phyloP scores from a whole-genome alignment of 208 protist genomes.

The Leishmania turanica region DNA sequence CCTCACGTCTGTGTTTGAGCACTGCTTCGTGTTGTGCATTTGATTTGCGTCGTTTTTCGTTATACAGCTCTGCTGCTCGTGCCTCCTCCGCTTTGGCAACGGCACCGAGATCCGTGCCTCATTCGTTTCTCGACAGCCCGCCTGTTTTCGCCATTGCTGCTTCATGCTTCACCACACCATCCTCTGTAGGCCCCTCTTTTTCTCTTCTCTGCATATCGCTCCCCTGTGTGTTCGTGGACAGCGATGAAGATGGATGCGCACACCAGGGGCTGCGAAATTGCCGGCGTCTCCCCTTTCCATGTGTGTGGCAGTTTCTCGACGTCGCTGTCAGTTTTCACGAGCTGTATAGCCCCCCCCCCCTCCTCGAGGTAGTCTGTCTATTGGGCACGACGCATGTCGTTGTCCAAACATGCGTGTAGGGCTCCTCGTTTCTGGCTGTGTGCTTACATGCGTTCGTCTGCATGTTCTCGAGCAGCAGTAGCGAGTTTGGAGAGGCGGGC shows the following conservation, averaged over 20 bases:
- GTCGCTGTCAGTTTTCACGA: neutral
- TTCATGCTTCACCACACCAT: neutral
- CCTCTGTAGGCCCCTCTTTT: neutral
- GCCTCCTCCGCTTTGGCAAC: neutral
- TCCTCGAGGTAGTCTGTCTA: neutral
- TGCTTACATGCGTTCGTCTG: neutral
- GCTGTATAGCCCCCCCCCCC: neutral
- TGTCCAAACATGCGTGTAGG: neutral
- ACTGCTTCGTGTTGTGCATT: neutral
- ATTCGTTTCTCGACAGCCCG: neutral
- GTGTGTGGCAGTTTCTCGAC: neutral
- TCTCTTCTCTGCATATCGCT: neutral
- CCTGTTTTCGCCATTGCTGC: neutral
- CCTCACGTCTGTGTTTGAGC: neutral
- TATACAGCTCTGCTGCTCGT: neutral
- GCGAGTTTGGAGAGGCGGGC: neutral
- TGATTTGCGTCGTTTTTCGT: neutral
- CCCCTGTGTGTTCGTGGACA: neutral
- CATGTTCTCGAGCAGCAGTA: neutral
- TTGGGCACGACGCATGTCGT: neutral
- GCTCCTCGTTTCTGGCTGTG: neutral
- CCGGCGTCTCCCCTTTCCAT: neutral
- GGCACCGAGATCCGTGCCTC: neutral
- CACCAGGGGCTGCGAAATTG: neutral
- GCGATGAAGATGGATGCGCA: neutral